Evolutionary conservation across 371 early-diverging fungal genomes (phyloP).

Genomic region (Lichtheimia corymbifera): DNA sequence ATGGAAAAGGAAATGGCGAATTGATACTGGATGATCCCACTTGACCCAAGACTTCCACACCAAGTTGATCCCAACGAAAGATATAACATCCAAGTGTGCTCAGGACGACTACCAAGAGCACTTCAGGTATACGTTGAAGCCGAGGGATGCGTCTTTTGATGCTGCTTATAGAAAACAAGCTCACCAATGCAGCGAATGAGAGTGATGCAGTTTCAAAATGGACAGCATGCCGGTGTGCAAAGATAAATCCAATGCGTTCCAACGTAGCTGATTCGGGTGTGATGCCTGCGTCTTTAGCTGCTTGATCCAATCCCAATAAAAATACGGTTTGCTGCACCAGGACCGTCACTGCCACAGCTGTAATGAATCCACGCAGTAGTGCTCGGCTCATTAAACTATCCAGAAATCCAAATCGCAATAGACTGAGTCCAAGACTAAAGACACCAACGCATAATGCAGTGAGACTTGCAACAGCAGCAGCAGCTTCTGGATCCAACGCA

Average conservation of each 20-base stretch:
- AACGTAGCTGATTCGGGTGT: constrained; percentile 67
- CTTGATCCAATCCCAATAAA: constrained; percentile 65
- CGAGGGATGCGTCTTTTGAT: constrained; percentile 14
- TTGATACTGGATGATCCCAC: constrained; percentile 45
- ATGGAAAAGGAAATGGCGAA: constrained; percentile 50
- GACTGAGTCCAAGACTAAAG: constrained; percentile 81
- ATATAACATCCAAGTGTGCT: constrained; percentile 59
- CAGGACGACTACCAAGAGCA: constrained; percentile 74
- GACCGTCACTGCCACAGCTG: constrained; percentile 85
- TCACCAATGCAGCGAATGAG: constrained; percentile 67
- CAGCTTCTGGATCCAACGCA: constrained; percentile 35
- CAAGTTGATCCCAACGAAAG: constrained; percentile 59
- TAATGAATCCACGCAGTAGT: constrained; percentile 85
- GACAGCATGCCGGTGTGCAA: constrained; percentile 14
- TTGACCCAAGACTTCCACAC: constrained; percentile 68
- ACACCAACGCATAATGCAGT: constrained; percentile 80
- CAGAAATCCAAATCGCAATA: constrained; percentile 88
- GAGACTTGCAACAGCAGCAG: constrained; percentile 60
- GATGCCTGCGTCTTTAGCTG: constrained; percentile 35
- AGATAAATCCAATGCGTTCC: constrained; percentile 62
- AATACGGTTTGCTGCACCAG: constrained; percentile 77
- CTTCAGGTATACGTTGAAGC: constrained; percentile 76
- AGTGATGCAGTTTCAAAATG: constrained; percentile 40
- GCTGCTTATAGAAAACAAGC: constrained; percentile 50
- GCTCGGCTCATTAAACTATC: constrained; percentile 90